Percentiles rank a stretch among this genome's conserved stretches.
Evolutionary conservation across 768 basidiomycete species (phyloP).

Genomic region (Tricholoma hemisulphureum): DNA sequence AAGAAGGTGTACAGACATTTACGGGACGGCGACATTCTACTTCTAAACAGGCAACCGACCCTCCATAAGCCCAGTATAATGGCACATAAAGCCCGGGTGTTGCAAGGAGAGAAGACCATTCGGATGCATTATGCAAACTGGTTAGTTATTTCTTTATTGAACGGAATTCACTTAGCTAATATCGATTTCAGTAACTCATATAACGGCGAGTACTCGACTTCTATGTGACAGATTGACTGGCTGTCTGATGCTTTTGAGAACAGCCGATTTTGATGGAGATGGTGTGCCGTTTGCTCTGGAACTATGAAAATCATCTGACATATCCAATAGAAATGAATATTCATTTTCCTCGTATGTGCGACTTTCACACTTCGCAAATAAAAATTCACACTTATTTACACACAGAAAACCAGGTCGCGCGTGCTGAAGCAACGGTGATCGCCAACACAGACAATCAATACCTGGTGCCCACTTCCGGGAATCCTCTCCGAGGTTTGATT

Average conservation of each 20-base stretch:
- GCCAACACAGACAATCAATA: slow-evolving; percentile 99
- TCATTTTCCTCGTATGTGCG: slow-evolving; percentile 88
- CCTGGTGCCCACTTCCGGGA: slow-evolving; percentile 97
- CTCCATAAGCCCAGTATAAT: slow-evolving; percentile 99
- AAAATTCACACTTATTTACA: neutral
- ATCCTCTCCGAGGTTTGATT: slow-evolving; percentile 94
- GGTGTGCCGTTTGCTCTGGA: slow-evolving; percentile 41
- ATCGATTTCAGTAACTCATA: slow-evolving; percentile 79
- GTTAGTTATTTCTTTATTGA: slow-evolving; percentile 42
- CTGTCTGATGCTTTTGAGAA: neutral
- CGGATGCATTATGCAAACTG: slow-evolving; percentile 99
- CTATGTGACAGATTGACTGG: neutral
- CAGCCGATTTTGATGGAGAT: slow-evolving; percentile 93
- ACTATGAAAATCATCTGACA: slow-evolving; percentile 14
- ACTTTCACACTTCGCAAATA: neutral
- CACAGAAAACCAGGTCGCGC: slow-evolving; percentile 89
- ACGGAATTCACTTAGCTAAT: neutral
- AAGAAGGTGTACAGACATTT: slow-evolving; percentile 98
- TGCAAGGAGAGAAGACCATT: slow-evolving; percentile 97
- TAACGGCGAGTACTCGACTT: slow-evolving; percentile 60
- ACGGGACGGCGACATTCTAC: slow-evolving; percentile 90
- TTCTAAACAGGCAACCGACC: slow-evolving; percentile 97
- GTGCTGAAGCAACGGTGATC: slow-evolving; percentile 90
- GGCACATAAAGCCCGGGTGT: slow-evolving; percentile 89
- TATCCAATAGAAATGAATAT: slow-evolving; percentile 89